Percentiles rank a stretch among this genome's conserved stretches.
Conservation (phyloP, 352 stramenopile genomes). For the Globisporangium heterothallicum region DNA sequence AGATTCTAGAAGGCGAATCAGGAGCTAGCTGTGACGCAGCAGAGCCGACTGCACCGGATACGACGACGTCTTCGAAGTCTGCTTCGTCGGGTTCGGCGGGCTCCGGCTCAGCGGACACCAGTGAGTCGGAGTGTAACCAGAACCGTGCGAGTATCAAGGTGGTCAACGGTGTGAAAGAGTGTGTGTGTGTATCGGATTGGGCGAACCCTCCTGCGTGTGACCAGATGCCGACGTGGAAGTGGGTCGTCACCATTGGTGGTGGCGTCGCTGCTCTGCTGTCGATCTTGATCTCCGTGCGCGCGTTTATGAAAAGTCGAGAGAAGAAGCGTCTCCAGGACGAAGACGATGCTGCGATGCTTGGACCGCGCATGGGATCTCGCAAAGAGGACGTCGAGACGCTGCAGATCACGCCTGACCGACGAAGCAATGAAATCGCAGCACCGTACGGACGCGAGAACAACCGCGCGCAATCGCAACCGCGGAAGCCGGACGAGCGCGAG, state of each 20-base stretch:
- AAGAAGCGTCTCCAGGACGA: slow-evolving; percentile 16
- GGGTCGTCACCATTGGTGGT: slow-evolving; percentile 52
- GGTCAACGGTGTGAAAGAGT: slow-evolving; percentile 32
- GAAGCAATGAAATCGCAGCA: slow-evolving; percentile 8
- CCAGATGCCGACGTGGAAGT: slow-evolving; percentile 59
- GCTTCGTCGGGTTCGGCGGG: background rate
- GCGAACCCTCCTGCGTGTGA: slow-evolving; percentile 45
- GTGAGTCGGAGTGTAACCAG: slow-evolving; percentile 36
- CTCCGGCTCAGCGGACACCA: slow-evolving; percentile 15
- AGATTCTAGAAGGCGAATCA: slow-evolving; percentile 7
- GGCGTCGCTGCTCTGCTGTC: slow-evolving; percentile 52
- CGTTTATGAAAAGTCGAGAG: slow-evolving; percentile 40
- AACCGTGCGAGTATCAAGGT: slow-evolving; percentile 45
- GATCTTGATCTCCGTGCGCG: slow-evolving; percentile 48
- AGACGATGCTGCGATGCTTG: background rate
- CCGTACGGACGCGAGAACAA: slow-evolving; percentile 13
- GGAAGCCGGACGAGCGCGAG: slow-evolving; percentile 14
- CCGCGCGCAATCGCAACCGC: slow-evolving; percentile 7
- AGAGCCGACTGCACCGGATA: slow-evolving; percentile 5
- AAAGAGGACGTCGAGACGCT: slow-evolving; percentile 19
- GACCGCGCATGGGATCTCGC: slow-evolving; percentile 11
- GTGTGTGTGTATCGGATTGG: slow-evolving; percentile 65
- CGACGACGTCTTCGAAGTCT: slow-evolving; percentile 8
- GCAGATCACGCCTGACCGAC: slow-evolving; percentile 18
- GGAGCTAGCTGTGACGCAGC: slow-evolving; percentile 11